Evolutionary conservation across 306 rosid species (phyloP), one percentile per base, ranked within the genome.

Genomic region (Arachis hypogaea): DNA sequence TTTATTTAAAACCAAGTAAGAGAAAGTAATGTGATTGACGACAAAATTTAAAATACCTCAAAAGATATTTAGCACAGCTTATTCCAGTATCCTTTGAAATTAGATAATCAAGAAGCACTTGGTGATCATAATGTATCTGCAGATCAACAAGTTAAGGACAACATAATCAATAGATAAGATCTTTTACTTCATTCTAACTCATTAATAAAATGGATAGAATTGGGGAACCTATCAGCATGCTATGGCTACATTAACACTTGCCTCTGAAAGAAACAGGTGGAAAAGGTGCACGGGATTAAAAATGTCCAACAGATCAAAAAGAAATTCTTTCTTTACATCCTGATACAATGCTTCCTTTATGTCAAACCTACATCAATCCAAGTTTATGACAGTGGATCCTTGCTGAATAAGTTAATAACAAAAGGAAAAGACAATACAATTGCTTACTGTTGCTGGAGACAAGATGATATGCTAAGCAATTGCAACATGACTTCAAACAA

Each of bases 101-200:
- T 80, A 91, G 98, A 80, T 91, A 93, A 79, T 91, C 97, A 77
- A 93, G 88, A 75, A 93, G 94, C 84, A 93, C 90, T 76, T 86
- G 91, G 70, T 91, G 98, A 75, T 93, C 98, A 79, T 93, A 93
- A 82, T 83, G 91, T 85, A 93, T 86, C 98, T 93, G 94, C 83
- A 82, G 75, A 79, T 56, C 58, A 45, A 43, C 59, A 58, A 77
- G 69, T 72, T 60, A 80, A 51, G 9, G 14, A 67, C 70, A 38
- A 68, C 62, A 68, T 29, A 28, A 69, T 29, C 8, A 59, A 63
- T 61, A 75, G 16, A 44, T 36, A 52, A 57, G 50, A 45, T 68
- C 11, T 62, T 71, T 8, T 4, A 33, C 9, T 75, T 54, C 29
- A 18, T 11, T 65, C 47, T 64, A 63, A 66, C 42, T 62, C 41